Evolutionary conservation across 2,329 filamentous ascomycete species (phyloP).

Genomic region (Aquanectria penicillioides): DNA sequence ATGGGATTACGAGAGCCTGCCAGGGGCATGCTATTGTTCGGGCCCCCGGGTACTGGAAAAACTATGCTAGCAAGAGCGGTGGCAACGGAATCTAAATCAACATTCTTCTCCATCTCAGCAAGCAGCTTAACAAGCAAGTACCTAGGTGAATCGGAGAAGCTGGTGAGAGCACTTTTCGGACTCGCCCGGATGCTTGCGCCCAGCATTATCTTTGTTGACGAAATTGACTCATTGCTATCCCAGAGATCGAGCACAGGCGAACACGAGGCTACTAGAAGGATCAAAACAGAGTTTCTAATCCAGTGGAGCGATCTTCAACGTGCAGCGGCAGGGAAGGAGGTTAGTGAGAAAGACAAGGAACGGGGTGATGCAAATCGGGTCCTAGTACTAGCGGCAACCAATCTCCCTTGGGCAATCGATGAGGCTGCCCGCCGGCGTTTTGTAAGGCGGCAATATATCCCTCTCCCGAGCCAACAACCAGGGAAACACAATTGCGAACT

Average conservation of each 20-base stretch:
- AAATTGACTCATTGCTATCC: constrained; percentile 94
- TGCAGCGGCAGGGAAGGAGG: constrained; percentile 87
- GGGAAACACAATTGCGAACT: constrained; percentile 80
- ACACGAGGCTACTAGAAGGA: constrained; percentile 90
- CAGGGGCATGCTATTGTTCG: constrained; percentile 94
- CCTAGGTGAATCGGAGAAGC: constrained; percentile 94
- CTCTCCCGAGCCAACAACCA: constrained; percentile 87
- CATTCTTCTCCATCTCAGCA: constrained; percentile 97
- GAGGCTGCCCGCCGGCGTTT: constrained; percentile 92
- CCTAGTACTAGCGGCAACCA: constrained; percentile 93
- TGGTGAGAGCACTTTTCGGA: constrained; percentile 90
- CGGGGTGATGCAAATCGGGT: constrained; percentile 87
- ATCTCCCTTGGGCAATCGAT: constrained; percentile 97
- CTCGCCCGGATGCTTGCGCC: constrained; percentile 91
- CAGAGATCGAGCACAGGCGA: constrained; percentile 85
- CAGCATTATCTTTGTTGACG: constrained; percentile 97
- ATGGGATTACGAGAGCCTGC: constrained; percentile 95
- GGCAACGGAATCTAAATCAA: constrained; percentile 92
- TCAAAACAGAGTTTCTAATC: constrained; percentile 98
- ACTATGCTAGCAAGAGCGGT: constrained; percentile 95
- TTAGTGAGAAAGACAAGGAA: constrained; percentile 71
- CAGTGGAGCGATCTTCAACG: constrained; percentile 96
- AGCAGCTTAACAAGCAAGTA: constrained; percentile 96
- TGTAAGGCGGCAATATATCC: constrained; percentile 94
- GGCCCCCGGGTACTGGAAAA: constrained; percentile 97